Percentiles rank a stretch among this genome's conserved stretches.
These are phyloP conservation scores for Tardiomyces depauwii DNA, from an alignment of 1,139 yeast species.

Conservation along the genomic window DNA sequence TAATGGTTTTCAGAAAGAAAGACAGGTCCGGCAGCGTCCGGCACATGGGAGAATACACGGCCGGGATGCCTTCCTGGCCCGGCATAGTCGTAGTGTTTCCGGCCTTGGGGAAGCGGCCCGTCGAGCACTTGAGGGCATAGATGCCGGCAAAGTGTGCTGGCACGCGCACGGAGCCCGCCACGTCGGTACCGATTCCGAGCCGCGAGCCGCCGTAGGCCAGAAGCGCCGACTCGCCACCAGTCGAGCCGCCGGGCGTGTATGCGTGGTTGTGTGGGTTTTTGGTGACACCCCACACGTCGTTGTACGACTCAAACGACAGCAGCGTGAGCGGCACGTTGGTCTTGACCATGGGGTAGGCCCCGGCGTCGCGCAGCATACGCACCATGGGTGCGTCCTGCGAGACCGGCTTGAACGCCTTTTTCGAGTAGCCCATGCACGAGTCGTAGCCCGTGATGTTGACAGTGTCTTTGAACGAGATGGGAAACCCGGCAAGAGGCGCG, in stretches of 20 bases:
- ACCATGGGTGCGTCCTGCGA: conserved; percentile 27
- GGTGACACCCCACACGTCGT: conserved; percentile 35
- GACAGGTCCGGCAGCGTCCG: conserved; percentile 52
- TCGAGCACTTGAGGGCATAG: conserved; percentile 37
- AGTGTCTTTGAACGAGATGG: conserved; percentile 48
- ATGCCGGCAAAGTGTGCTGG: conserved; percentile 39
- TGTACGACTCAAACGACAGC: conserved; percentile 35
- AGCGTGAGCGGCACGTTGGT: conserved; percentile 40
- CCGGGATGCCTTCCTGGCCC: conserved; percentile 44
- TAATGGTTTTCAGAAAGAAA: conserved; percentile 44
- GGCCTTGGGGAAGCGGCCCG: conserved; percentile 39
- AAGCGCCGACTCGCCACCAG: conserved; percentile 41
- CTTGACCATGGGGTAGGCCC: conserved; percentile 37
- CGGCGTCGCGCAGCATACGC: conserved; percentile 29
- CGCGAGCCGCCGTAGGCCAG: conserved; percentile 37
- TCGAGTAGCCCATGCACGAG: conserved; percentile 40
- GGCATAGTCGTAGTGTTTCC: conserved; percentile 41
- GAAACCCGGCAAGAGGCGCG: conserved; percentile 62
- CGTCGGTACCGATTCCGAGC: conserved; percentile 47
- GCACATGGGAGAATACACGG: conserved; percentile 49
- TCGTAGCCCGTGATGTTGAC: conserved; percentile 40
- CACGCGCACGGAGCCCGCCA: conserved; percentile 47
- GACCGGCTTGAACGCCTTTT: conserved; percentile 28
- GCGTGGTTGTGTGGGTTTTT: conserved; percentile 31
- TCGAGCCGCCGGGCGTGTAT: conserved; percentile 37